Evolutionary conservation across 345 rosid species (phyloP).

Genomic region (Ceriops decandra): DNA sequence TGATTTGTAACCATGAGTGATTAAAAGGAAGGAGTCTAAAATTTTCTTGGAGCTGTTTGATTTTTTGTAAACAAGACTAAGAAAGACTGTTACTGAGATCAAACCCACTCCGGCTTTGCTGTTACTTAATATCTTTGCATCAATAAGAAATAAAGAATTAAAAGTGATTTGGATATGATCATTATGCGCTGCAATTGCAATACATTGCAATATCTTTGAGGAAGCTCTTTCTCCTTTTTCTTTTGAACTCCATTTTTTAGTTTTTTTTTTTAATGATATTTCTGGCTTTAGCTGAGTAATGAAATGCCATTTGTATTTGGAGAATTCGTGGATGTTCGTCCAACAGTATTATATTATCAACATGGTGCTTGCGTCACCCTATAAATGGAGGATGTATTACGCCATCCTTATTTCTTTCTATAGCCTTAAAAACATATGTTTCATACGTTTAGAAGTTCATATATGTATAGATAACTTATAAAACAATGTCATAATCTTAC

Average conservation of each 20-base stretch:
- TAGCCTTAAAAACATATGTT: not conserved
- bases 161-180: conserved; percentile 22
- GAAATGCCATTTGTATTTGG: not conserved
- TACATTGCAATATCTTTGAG: not conserved
- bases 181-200: not conserved
- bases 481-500: not conserved
- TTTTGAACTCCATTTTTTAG: not conserved
- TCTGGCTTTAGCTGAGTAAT: not conserved
- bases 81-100: not conserved
- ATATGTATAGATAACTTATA: too few relatives aligned
- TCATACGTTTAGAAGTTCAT: too few relatives aligned
- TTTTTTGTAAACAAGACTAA: not conserved
- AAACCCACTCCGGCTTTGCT: conserved; percentile 15
- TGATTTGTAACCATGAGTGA: conserved; percentile 10
- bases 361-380: conserved; percentile 14
- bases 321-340: not conserved
- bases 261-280: not conserved
- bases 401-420: not conserved
- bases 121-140: conserved; percentile 10
- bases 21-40: not conserved
- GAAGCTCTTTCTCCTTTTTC: conserved; percentile 4
- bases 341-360: not conserved
- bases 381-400: not conserved
- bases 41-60: not conserved
- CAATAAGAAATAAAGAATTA: conserved; percentile 7